Percentiles rank a stretch among this genome's conserved stretches.
Conservation (phyloP, 495 filamentous ascomycete genomes). For the Penicillium tannophilum region DNA sequence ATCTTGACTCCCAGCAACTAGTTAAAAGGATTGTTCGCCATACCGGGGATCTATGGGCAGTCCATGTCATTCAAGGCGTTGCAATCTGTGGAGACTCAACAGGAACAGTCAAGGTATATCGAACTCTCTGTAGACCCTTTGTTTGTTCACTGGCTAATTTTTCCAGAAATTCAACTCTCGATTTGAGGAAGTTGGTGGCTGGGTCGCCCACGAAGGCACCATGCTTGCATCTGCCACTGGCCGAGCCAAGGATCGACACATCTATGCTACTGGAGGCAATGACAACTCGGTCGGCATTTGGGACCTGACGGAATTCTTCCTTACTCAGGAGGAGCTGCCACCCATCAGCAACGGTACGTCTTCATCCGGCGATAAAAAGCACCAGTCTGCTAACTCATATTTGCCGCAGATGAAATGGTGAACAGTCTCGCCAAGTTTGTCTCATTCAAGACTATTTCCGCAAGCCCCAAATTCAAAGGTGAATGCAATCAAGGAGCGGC, state of each 20-base stretch:
- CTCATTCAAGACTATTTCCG: slow-evolving; percentile 87
- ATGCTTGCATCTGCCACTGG: slow-evolving; percentile 85
- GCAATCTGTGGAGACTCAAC: slow-evolving; percentile 82
- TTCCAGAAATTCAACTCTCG: slow-evolving; percentile 79
- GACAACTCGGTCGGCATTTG: slow-evolving; percentile 87
- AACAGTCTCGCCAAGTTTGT: slow-evolving; percentile 82
- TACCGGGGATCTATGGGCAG: slow-evolving; percentile 79
- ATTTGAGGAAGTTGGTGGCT: slow-evolving; percentile 79
- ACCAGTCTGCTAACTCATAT: neutral
- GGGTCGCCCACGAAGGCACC: slow-evolving; percentile 83
- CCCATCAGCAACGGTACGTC: slow-evolving; percentile 62
- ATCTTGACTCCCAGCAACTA: slow-evolving; percentile 90
- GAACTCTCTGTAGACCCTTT: neutral
- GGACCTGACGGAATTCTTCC: slow-evolving; percentile 67
- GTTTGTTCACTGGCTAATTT: slow-evolving; percentile 8
- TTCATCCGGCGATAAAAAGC: neutral
- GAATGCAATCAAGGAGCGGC: slow-evolving; percentile 93
- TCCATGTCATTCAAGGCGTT: slow-evolving; percentile 79
- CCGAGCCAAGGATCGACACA: slow-evolving; percentile 62
- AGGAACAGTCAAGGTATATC: slow-evolving; percentile 73
- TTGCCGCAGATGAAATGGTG: slow-evolving; percentile 69
- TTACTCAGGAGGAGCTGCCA: slow-evolving; percentile 41
- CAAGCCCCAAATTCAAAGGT: slow-evolving; percentile 75
- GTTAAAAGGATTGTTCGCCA: slow-evolving; percentile 79
- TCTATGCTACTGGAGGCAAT: slow-evolving; percentile 94